Base-by-base conservation (phyloP, 2,329 filamentous ascomycete species). In the Aspergillus awamori region DNA sequence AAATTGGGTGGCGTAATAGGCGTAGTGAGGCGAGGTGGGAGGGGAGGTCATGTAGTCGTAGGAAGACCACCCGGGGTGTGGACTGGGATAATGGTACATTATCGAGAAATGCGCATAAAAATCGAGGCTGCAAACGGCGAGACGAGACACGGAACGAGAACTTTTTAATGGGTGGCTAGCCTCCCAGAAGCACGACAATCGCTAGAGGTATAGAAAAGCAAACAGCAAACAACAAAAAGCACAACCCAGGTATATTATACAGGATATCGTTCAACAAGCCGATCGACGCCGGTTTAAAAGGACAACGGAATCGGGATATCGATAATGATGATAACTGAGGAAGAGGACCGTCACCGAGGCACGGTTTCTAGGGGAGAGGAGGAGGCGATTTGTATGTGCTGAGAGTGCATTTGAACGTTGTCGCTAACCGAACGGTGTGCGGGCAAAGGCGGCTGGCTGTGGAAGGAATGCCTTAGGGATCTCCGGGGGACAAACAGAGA, bases 1-100 rank as follows among this genome's bases (percentile, higher is more conserved):
- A 69, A 83, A 82, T 64, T 83, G 82, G 8, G 84, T 83, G 73
- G 83, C 82, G 78, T 86, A 87, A 66, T 79, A 78, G 59, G 73
- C 68, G 70, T 80, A 80, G 62, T 77, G 80, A 20, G 84, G 83
- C 58, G 83, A 84, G 58, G 83, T 79, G 22, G 81, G 80, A 56
- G 81, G 78, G 39, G 77, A 76, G 63, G 78, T 79, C 60, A 77
- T 77, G 70, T 82, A 83, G 65, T 82, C 77, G 75, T 80, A 82
- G 59, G 78, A 77, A 61, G 78, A 76, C 75, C 81, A 84, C 72
- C 79, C 78, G 57, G 78, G 78, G 48, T 80, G 78, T 70, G 80
- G 80, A 72, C 73, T 73, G 65, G 76, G 70, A 66, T 79, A 79
- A 67, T 80, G 78, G 74, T 80, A 80, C 79, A 81, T 81, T 77